phyloP scores from a whole-genome alignment of 2,329 filamentous ascomycete species.

The Didymella glomerata region DNA sequence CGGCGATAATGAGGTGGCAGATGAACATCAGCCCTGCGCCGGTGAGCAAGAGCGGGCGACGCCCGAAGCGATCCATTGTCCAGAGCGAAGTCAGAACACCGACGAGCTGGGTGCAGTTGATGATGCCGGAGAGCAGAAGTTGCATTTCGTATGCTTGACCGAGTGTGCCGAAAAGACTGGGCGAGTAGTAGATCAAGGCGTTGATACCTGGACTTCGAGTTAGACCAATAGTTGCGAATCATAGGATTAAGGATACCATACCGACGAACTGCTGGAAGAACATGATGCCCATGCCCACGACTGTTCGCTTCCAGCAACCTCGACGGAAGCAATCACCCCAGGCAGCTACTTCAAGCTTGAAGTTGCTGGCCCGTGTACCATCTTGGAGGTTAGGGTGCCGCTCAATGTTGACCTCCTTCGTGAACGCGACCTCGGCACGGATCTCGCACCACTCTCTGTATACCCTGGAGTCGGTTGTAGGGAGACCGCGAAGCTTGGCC shows the following conservation, averaged over 20 bases:
- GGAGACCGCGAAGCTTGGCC: constrained; percentile 59
- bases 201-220: constrained; percentile 44
- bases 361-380: constrained; percentile 41
- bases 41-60: constrained; percentile 51
- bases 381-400: constrained; percentile 49
- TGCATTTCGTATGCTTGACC: constrained; percentile 62
- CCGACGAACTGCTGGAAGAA: constrained; percentile 51
- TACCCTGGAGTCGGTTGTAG: constrained; percentile 59
- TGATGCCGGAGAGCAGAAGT: constrained; percentile 72
- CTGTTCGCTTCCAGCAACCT: constrained; percentile 55
- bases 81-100: constrained; percentile 54
- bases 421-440: constrained; percentile 63
- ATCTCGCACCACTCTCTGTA: constrained; percentile 63
- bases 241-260: not conserved
- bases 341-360: constrained; percentile 56
- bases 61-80: constrained; percentile 55
- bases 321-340: constrained; percentile 60
- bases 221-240: not conserved
- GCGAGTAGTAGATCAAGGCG: constrained; percentile 67
- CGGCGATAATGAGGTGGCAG: constrained; percentile 64
- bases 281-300: constrained; percentile 52
- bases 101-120: constrained; percentile 59
- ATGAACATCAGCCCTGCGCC: constrained; percentile 59
- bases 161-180: constrained; percentile 66
- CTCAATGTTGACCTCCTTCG: constrained; percentile 55